Evolutionary conservation across 2,329 filamentous ascomycete species (phyloP).

Genomic region (Polychaeton citri): DNA sequence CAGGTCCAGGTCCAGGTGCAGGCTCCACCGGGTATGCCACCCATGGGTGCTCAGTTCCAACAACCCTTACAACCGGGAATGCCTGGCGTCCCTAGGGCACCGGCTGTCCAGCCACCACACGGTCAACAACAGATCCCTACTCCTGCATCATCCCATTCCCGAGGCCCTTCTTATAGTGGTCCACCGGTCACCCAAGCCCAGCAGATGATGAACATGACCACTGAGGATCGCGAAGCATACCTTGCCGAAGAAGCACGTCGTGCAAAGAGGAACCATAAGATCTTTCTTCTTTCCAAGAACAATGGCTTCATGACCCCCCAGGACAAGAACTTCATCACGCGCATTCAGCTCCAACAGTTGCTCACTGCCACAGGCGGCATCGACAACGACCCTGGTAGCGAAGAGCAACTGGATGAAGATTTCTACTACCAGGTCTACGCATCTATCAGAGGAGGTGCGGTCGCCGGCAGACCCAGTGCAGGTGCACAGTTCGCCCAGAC

Average conservation of each 20-base stretch:
- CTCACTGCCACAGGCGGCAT: conserved; percentile 84
- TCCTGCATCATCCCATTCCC: conserved; percentile 13
- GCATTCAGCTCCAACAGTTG: conserved; percentile 92
- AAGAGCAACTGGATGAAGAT: conserved; percentile 75
- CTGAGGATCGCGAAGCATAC: conserved; percentile 72
- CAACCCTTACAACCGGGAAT: conserved; percentile 11
- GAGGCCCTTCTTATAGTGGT: conserved; percentile 36
- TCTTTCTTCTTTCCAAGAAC: conserved; percentile 80
- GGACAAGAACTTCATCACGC: conserved; percentile 98
- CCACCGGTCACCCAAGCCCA: conserved; percentile 53
- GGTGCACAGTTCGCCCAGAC: conserved; percentile 78
- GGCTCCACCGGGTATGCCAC: conserved; percentile 11
- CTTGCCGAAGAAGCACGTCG: conserved; percentile 85
- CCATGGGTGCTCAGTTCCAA: conserved; percentile 12
- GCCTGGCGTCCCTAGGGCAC: conserved; percentile 10
- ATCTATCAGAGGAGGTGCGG: conserved; percentile 85
- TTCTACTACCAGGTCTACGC: conserved; percentile 98
- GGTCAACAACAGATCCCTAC: conserved; percentile 7
- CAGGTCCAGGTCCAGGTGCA: conserved; percentile 10
- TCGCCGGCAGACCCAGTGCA: conserved; percentile 43
- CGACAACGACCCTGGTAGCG: conserved; percentile 57
- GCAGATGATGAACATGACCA: conserved; percentile 62
- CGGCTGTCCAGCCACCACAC: conserved; percentile 21
- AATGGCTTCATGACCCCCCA: conserved; percentile 98
- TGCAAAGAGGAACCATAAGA: conserved; percentile 96